Evolutionary conservation across 306 rosid species (phyloP).

Genomic region (Prunus mume): DNA sequence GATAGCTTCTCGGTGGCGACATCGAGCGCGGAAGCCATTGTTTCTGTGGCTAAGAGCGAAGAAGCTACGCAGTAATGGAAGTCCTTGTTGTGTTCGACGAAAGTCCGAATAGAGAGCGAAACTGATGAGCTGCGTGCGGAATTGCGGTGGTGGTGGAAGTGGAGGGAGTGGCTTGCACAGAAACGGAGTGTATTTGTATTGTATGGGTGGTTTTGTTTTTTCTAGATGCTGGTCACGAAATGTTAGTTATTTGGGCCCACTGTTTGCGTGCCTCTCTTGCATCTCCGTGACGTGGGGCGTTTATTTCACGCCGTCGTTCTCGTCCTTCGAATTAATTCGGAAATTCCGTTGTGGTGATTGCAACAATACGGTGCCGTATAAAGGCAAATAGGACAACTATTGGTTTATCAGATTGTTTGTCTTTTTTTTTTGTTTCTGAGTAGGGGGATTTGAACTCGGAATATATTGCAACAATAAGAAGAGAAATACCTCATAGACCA

Average conservation of each 20-base stretch:
- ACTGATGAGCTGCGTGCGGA: neutral
- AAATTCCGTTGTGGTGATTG: neutral
- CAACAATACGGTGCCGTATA: no score
- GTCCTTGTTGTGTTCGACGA: neutral
- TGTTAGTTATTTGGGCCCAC: constrained; percentile 12
- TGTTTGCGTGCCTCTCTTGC: neutral
- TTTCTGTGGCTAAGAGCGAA: neutral
- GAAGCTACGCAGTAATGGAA: neutral
- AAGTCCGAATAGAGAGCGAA: constrained; percentile 6
- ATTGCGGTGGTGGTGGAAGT: neutral
- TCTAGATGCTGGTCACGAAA: neutral
- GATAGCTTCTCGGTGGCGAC: constrained; percentile 29
- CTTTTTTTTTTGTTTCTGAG: rapidly evolving
- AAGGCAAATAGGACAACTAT: no score
- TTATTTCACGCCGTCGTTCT: neutral
- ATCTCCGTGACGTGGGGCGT: neutral
- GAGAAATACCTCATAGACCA: no score
- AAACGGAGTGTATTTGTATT: neutral
- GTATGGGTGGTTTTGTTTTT: no score
- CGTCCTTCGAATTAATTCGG: neutral
- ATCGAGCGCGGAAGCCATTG: constrained; percentile 48
- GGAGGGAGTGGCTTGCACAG: neutral
- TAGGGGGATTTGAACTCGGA: no score
- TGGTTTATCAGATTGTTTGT: no score
- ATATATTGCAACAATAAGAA: no score